These are phyloP conservation scores for Ottelia alismoides DNA, from an alignment of 106 monocot species.

Conservation along the genomic window DNA sequence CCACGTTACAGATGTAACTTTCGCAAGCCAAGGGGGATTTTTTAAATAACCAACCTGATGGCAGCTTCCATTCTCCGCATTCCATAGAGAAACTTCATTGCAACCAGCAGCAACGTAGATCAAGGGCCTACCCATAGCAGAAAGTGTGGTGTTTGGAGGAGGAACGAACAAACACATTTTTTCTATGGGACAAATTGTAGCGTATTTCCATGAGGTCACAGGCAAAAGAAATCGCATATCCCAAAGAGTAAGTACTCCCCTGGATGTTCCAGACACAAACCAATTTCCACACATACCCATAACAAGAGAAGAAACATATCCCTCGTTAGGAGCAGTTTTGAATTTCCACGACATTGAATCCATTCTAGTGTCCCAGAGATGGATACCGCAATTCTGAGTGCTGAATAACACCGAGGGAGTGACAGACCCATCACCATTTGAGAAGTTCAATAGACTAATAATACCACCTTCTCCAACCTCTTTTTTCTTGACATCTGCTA, in stretches of 20 bases:
- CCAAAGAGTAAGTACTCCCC: constrained; percentile 84
- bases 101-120: constrained; percentile 89
- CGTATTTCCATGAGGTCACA: constrained; percentile 88
- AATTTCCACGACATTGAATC: constrained; percentile 55
- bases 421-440: constrained; percentile 34
- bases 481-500: constrained; percentile 75
- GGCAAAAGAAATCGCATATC: constrained; percentile 94
- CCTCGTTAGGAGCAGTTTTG: constrained; percentile 56
- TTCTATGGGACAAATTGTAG: constrained; percentile 63
- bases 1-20: background rate
- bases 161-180: constrained; percentile 67
- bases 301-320: constrained; percentile 67
- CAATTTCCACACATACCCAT: constrained; percentile 92
- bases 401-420: constrained; percentile 67
- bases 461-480: constrained; percentile 78
- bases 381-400: constrained; percentile 55
- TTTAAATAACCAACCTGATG: constrained; percentile 48
- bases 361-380: constrained; percentile 77
- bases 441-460: constrained; percentile 70
- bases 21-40: background rate
- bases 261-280: constrained; percentile 94
- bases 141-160: constrained; percentile 32
- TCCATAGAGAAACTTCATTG: constrained; percentile 98
- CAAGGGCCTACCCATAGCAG: constrained; percentile 44
- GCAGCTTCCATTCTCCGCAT: constrained; percentile 96